phyloP scores from a whole-genome alignment of 805 yeast genomes.

The Myxozyma melibiosi region DNA sequence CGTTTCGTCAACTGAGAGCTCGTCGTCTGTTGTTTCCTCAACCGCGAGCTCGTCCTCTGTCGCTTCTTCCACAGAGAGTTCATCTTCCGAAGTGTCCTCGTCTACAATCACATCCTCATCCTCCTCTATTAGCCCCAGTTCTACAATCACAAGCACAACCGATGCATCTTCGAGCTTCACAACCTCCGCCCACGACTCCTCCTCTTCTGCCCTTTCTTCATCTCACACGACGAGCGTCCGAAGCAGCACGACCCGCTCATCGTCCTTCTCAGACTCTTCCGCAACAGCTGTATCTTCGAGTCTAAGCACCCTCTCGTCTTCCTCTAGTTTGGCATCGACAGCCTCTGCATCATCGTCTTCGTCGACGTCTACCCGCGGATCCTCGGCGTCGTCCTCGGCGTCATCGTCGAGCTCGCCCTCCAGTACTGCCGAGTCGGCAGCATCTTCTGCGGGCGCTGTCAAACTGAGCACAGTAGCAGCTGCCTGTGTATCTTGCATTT shows the following conservation, averaged over 20 bases:
- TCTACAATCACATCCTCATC: not conserved
- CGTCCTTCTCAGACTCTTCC: too few relatives aligned
- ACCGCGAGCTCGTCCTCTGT: not conserved
- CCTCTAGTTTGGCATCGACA: not conserved
- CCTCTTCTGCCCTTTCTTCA: too few relatives aligned
- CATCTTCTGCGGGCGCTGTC: too few relatives aligned
- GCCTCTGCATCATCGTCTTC: not conserved
- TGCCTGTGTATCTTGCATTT: too few relatives aligned
- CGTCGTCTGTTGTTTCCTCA: not conserved
- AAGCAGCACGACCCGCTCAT: too few relatives aligned
- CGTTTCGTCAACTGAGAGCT: not conserved
- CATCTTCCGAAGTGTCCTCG: not conserved
- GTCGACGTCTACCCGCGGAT: not conserved
- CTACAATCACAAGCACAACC: not conserved
- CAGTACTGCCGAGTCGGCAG: too few relatives aligned
- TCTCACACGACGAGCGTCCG: too few relatives aligned
- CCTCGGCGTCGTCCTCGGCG: constrained; percentile 3
- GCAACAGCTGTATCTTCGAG: not conserved
- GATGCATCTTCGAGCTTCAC: not conserved
- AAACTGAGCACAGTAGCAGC: too few relatives aligned
- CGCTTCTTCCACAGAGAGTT: not conserved
- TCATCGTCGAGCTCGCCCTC: too few relatives aligned
- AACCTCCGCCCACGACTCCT: not conserved
- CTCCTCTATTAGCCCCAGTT: not conserved
- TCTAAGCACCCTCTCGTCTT: not conserved